These are phyloP conservation scores for Cephalotrichum gorgonifer DNA, from an alignment of 2,329 filamentous ascomycete genomes.

Conservation along the genomic window DNA sequence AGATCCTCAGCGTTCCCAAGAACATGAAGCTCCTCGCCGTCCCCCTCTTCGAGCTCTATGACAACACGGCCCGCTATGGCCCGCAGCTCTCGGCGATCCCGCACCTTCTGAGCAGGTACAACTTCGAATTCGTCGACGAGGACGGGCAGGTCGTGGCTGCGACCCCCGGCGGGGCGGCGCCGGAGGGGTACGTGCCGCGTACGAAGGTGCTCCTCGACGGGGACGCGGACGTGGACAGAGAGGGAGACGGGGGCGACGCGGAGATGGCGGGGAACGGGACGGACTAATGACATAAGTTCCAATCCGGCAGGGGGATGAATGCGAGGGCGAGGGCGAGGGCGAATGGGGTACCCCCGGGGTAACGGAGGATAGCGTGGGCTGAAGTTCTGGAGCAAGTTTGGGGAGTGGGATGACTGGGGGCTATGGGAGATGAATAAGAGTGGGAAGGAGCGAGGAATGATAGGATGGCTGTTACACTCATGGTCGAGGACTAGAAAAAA, in stretches of 20 bases:
- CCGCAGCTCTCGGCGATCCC: conserved; percentile 95
- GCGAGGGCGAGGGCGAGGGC: neutral
- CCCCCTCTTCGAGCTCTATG: conserved; percentile 93
- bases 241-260: too few relatives aligned
- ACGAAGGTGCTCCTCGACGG: conserved; percentile 56
- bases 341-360: too few relatives aligned
- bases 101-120: conserved; percentile 87
- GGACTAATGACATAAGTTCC: too few relatives aligned
- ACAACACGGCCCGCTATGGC: conserved; percentile 90
- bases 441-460: too few relatives aligned
- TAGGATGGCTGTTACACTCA: too few relatives aligned
- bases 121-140: conserved; percentile 96
- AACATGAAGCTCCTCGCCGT: conserved; percentile 99
- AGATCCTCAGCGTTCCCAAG: conserved; percentile 92
- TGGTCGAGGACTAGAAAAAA: too few relatives aligned
- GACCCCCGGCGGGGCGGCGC: conserved; percentile 57
- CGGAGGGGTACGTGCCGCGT: conserved; percentile 49
- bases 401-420: too few relatives aligned
- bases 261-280: conserved; percentile 32
- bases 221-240: conserved; percentile 55
- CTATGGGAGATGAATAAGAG: too few relatives aligned
- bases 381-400: too few relatives aligned
- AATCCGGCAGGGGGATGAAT: neutral
- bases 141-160: conserved; percentile 75
- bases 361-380: too few relatives aligned